phyloP scores from a whole-genome alignment of 768 basidiomycete genomes.

The Xerocomellus dryophilus region DNA sequence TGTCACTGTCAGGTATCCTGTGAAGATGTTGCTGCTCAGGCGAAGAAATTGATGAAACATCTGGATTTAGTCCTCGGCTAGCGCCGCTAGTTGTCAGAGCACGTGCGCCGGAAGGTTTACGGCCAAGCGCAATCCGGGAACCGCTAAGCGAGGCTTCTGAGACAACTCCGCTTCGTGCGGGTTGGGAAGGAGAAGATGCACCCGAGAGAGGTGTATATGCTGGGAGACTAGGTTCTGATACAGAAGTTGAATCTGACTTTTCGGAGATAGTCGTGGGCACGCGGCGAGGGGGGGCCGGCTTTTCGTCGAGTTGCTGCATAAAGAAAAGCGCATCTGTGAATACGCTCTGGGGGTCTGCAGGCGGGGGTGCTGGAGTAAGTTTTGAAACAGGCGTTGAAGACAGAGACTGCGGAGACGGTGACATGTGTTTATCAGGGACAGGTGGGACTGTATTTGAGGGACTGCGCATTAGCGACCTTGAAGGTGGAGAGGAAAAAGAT shows the following conservation, averaged over 20 bases:
- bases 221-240: conserved; percentile 28
- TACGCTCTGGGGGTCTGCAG: conserved; percentile 36
- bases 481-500: conserved; percentile 1
- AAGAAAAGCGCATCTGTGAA: conserved; percentile 62
- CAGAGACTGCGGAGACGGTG: conserved; percentile 15
- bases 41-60: conserved; percentile 39
- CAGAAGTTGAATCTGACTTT: conserved; percentile 37
- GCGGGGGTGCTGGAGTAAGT: conserved; percentile 14
- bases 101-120: conserved; percentile 85
- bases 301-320: conserved; percentile 56
- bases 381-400: conserved; percentile 30
- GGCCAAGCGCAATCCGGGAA: conserved; percentile 42
- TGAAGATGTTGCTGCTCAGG: conserved; percentile 31
- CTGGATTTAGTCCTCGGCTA: conserved; percentile 39
- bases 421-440: conserved; percentile 24
- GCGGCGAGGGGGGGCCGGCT: conserved; percentile 31
- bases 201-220: conserved; percentile 22
- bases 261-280: conserved; percentile 46
- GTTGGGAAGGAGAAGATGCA: conserved; percentile 21
- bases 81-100: conserved; percentile 39
- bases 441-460: conserved; percentile 23
- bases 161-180: conserved; percentile 23
- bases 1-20: conserved; percentile 27
- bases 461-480: conserved; percentile 16
- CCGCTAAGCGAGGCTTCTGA: conserved; percentile 38